Conservation (phyloP, 2,329 filamentous ascomycete genomes). For the Cyphellophora attinorum region DNA sequence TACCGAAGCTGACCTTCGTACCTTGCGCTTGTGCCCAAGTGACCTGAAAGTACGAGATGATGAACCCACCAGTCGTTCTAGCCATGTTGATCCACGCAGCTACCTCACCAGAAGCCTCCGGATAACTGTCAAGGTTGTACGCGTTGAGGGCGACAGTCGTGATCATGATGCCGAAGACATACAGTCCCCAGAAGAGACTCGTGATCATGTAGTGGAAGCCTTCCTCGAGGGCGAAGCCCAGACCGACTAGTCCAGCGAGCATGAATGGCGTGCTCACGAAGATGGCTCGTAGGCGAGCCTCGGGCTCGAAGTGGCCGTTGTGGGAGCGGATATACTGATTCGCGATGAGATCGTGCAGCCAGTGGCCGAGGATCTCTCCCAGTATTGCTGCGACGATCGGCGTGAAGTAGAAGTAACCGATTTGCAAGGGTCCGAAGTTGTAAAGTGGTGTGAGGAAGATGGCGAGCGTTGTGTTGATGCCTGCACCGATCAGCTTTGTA, state of each 20-base stretch:
- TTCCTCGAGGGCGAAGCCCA: conserved; percentile 43
- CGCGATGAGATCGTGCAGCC: conserved; percentile 44
- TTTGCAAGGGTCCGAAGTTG: conserved; percentile 39
- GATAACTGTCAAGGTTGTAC: conserved; percentile 47
- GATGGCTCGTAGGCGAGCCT: conserved; percentile 42
- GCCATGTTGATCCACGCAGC: conserved; percentile 43
- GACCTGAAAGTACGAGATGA: conserved; percentile 40
- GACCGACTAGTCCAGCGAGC: conserved; percentile 38
- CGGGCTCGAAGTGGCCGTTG: conserved; percentile 46
- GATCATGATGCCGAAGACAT: conserved; percentile 27
- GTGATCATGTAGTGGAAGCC: conserved; percentile 45
- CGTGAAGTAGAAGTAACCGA: conserved; percentile 51
- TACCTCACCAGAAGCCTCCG: conserved; percentile 46
- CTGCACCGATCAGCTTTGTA: no score
- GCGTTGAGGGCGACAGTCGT: conserved; percentile 38
- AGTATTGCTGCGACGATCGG: conserved; percentile 45
- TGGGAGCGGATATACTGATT: conserved; percentile 36
- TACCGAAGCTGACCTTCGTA: conserved; percentile 36
- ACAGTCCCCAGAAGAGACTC: conserved; percentile 42
- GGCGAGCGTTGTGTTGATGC: conserved; percentile 47
- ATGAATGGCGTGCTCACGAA: conserved; percentile 41
- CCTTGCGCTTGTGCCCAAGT: conserved; percentile 38
- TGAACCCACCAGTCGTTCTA: conserved; percentile 41
- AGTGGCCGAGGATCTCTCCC: conserved; percentile 47
- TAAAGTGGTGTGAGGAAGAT: conserved; percentile 44